phyloP scores from a whole-genome alignment of 192 early-diverging fungal genomes.

The Umbelopsis sp. region DNA sequence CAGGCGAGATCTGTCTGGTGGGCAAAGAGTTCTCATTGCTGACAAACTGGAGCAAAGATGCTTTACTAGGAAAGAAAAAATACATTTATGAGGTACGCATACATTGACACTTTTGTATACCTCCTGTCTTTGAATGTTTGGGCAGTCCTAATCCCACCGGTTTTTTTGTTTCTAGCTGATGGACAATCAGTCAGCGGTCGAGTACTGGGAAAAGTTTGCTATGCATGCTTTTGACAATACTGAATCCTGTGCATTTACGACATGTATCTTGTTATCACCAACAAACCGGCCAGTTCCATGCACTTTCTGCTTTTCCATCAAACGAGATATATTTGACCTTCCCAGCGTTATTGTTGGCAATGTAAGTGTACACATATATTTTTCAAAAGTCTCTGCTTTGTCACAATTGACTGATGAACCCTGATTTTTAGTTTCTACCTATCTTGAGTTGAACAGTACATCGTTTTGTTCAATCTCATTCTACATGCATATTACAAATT shows the following conservation, averaged over 20 bases:
- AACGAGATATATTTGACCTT: slow-evolving; percentile 94
- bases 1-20: slow-evolving; percentile 90
- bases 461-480: background rate
- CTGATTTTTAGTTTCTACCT: slow-evolving; percentile 23
- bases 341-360: slow-evolving; percentile 83
- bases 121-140: too few relatives aligned
- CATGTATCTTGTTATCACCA: slow-evolving; percentile 77
- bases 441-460: slow-evolving; percentile 21
- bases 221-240: slow-evolving; percentile 91
- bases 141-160: too few relatives aligned
- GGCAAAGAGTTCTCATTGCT: slow-evolving; percentile 94
- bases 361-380: slow-evolving; percentile 22
- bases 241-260: slow-evolving; percentile 82
- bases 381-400: background rate
- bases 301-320: slow-evolving; percentile 94
- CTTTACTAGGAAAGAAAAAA: slow-evolving; percentile 73
- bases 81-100: slow-evolving; percentile 75
- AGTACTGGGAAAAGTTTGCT: slow-evolving; percentile 94
- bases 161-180: slow-evolving; percentile 66
- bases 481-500: slow-evolving; percentile 14
- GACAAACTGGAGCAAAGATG: slow-evolving; percentile 88
- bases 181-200: slow-evolving; percentile 88
- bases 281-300: slow-evolving; percentile 76
- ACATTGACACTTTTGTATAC: too few relatives aligned
- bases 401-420: background rate